phyloP scores from a whole-genome alignment of 2,329 filamentous ascomycete genomes.

The Alternaria novae-zelandiae region DNA sequence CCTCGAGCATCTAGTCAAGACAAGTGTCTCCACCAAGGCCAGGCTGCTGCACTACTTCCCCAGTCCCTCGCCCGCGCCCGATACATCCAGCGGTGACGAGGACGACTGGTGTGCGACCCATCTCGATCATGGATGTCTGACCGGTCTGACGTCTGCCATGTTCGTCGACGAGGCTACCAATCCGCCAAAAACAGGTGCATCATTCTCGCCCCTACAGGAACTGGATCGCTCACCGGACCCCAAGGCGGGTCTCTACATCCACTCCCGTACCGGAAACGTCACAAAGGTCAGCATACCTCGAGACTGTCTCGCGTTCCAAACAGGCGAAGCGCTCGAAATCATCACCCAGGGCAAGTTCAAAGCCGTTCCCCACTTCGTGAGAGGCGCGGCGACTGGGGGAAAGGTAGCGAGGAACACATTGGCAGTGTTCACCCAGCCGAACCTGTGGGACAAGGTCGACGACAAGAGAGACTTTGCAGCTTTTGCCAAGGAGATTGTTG shows the following conservation, averaged over 20 bases:
- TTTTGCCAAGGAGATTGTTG: conserved; percentile 67
- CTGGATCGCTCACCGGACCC: conserved; percentile 80
- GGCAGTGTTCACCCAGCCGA: conserved; percentile 96
- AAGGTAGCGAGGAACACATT: conserved; percentile 74
- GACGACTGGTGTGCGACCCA: conserved; percentile 96
- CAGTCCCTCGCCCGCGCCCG: conserved; percentile 31
- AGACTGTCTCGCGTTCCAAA: conserved; percentile 95
- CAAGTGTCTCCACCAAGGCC: conserved; percentile 88
- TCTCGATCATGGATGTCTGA: conserved; percentile 91
- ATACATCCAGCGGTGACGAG: conserved; percentile 55
- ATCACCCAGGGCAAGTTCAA: conserved; percentile 92
- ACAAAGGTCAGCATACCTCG: conserved; percentile 92
- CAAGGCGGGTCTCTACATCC: conserved; percentile 89
- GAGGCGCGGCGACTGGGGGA: conserved; percentile 65
- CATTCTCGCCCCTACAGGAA: conserved; percentile 67
- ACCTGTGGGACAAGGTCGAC: conserved; percentile 81
- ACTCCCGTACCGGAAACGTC: conserved; percentile 78
- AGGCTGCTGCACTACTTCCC: conserved; percentile 94
- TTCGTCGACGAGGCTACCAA: conserved; percentile 78
- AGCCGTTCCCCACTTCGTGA: conserved; percentile 94
- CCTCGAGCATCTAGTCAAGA: conserved; percentile 83
- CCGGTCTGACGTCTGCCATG: conserved; percentile 93
- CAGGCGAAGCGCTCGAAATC: conserved; percentile 86
- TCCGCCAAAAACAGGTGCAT: conserved; percentile 39
- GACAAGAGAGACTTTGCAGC: conserved; percentile 74